Percentiles rank a stretch among this genome's conserved stretches.
Conservation (phyloP, 1,284 basidiomycete species). For the Flammula alnicola region DNA sequence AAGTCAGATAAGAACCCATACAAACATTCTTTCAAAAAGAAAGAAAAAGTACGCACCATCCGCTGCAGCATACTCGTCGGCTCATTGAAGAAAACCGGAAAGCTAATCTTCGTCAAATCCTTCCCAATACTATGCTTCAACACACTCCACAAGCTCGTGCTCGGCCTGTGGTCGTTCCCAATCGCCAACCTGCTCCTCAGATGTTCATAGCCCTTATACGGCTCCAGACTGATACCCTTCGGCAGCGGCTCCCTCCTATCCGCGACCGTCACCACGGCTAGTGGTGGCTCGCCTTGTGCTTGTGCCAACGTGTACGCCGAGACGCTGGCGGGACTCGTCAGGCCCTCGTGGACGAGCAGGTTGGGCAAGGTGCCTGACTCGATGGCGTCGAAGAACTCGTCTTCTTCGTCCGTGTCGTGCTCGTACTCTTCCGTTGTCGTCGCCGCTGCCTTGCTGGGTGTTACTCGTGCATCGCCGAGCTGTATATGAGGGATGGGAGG, state of each 20-base stretch:
- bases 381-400: constrained; percentile 98
- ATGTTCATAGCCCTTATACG: constrained; percentile 73
- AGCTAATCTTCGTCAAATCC: constrained; percentile 94
- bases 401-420: constrained; percentile 83
- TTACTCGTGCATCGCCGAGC: not conserved
- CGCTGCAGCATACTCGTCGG: constrained; percentile 94
- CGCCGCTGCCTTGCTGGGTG: not conserved
- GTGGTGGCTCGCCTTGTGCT: not conserved
- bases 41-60: constrained; percentile 59
- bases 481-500: no score
- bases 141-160: constrained; percentile 93
- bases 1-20: not conserved
- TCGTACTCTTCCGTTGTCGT: constrained; percentile 42
- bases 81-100: constrained; percentile 97
- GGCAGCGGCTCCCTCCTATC: constrained; percentile 26
- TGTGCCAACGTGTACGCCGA: no score
- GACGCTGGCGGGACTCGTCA: constrained; percentile 41
- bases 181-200: constrained; percentile 75
- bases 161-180: constrained; percentile 81
- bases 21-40: no score
- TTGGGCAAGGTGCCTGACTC: constrained; percentile 82
- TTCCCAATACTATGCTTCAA: constrained; percentile 97
- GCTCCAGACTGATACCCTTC: constrained; percentile 44
- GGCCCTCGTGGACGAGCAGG: constrained; percentile 67
- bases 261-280: not conserved